A percentile compares a stretch with the other conserved stretches of the same genome.
Evolutionary conservation across 2,329 filamentous ascomycete genomes (phyloP).

Genomic region (Onygena corvina): DNA sequence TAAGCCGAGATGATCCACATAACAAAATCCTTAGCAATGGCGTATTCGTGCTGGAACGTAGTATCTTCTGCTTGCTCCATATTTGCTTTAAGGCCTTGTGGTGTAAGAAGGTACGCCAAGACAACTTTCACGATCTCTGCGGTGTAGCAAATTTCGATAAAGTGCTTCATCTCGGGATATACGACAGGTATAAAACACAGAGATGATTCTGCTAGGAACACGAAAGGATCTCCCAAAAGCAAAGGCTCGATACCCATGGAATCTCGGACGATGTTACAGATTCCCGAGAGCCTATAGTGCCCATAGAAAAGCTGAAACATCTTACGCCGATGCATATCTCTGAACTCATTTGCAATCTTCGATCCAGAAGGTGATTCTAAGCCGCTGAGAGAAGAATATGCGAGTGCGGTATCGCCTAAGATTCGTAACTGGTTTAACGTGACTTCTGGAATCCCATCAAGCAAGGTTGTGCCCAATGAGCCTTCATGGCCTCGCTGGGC

Average conservation of each 20-base stretch:
- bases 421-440: conserved; percentile 76
- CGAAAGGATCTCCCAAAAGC: conserved; percentile 29
- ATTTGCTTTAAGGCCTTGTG: conserved; percentile 21
- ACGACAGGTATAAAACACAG: conserved; percentile 57
- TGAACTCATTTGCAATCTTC: conserved; percentile 54
- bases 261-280: conserved; percentile 25
- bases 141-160: conserved; percentile 76
- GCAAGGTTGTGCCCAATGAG: conserved; percentile 58
- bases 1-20: conserved; percentile 25
- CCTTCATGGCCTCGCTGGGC: conserved; percentile 75
- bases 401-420: conserved; percentile 73
- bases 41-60: neutral
- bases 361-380: conserved; percentile 50
- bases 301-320: conserved; percentile 63
- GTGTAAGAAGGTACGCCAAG: conserved; percentile 40
- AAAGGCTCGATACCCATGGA: conserved; percentile 30
- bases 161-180: conserved; percentile 60
- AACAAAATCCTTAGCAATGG: conserved; percentile 26
- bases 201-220: conserved; percentile 66
- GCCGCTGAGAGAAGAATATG: conserved; percentile 67
- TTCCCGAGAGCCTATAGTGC: conserved; percentile 31
- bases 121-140: conserved; percentile 81
- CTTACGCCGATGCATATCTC: conserved; percentile 56
- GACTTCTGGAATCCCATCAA: conserved; percentile 76
- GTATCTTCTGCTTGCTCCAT: conserved; percentile 17